Conservation (phyloP, 2,329 filamentous ascomycete species). For the Raffaelea arxii region DNA sequence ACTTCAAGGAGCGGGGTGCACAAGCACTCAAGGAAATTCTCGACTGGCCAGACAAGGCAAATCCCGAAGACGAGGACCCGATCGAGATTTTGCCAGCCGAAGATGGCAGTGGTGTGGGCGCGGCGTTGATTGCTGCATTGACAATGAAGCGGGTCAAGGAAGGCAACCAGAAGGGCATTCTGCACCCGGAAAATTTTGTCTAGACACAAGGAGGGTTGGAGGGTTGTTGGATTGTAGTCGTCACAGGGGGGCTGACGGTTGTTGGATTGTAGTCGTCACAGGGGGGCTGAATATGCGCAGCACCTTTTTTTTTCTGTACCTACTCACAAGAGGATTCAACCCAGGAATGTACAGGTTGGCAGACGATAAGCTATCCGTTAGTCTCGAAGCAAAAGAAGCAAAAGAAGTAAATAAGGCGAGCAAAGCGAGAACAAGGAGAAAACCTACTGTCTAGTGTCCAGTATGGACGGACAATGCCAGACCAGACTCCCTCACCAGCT, state of each 20-base stretch:
- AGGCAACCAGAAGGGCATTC: conserved; percentile 54
- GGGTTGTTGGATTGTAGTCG: no score
- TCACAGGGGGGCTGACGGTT: no score
- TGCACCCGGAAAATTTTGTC: conserved; percentile 54
- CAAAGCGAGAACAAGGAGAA: conserved; percentile 4
- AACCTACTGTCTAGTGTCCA: conserved; percentile 70
- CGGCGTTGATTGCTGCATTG: conserved; percentile 78
- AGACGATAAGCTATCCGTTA: conserved; percentile 52
- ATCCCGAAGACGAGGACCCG: conserved; percentile 67
- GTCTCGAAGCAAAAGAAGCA: conserved; percentile 13
- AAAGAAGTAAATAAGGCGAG: conserved; percentile 7
- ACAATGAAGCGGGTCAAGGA: conserved; percentile 55
- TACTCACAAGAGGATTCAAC: conserved; percentile 34
- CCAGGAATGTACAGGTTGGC: conserved; percentile 65
- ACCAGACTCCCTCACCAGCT: conserved; percentile 68
- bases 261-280: no score
- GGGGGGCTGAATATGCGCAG: no score
- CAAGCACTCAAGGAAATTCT: conserved; percentile 88
- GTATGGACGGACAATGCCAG: conserved; percentile 78
- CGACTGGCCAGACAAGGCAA: conserved; percentile 72
- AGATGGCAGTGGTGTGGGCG: conserved; percentile 94
- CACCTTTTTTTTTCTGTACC: no score
- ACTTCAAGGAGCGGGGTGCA: conserved; percentile 91
- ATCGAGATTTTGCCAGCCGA: conserved; percentile 83
- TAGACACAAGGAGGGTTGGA: no score